Conservation (phyloP, 331 rosid genomes). For the Telfairia occidentalis region DNA sequence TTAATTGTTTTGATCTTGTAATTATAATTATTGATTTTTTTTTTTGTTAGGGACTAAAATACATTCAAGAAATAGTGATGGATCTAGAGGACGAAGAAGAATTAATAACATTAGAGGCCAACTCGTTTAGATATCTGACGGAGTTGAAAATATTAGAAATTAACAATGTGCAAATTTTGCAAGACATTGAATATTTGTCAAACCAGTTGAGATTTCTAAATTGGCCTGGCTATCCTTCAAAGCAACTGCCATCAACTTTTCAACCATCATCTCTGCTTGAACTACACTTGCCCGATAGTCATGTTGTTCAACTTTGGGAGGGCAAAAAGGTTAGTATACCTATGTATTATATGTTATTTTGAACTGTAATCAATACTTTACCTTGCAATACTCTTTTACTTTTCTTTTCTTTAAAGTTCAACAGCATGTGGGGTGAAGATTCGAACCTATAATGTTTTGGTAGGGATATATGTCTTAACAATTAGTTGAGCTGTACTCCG, state of each 20-base stretch:
- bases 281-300: not conserved
- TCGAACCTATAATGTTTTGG: no score
- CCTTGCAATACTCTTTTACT: no score
- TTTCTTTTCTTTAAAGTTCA: no score
- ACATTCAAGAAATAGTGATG: not conserved
- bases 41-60: not conserved
- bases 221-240: not conserved
- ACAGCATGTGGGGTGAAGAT: no score
- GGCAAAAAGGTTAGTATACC: not conserved
- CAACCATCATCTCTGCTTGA: not conserved
- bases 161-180: not conserved
- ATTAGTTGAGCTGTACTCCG: no score
- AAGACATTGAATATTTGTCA: not conserved
- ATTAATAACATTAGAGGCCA: not conserved
- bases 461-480: no score
- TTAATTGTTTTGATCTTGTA: no score
- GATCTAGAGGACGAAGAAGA: not conserved
- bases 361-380: no score
- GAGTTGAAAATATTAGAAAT: not conserved
- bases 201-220: not conserved
- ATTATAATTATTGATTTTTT: not conserved
- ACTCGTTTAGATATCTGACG: not conserved
- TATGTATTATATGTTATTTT: no score
- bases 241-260: not conserved
- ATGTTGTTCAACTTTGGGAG: not conserved